These are phyloP conservation scores for Trichophaea hybrida DNA, from an alignment of 2,329 filamentous ascomycete genomes.

Conservation along the genomic window DNA sequence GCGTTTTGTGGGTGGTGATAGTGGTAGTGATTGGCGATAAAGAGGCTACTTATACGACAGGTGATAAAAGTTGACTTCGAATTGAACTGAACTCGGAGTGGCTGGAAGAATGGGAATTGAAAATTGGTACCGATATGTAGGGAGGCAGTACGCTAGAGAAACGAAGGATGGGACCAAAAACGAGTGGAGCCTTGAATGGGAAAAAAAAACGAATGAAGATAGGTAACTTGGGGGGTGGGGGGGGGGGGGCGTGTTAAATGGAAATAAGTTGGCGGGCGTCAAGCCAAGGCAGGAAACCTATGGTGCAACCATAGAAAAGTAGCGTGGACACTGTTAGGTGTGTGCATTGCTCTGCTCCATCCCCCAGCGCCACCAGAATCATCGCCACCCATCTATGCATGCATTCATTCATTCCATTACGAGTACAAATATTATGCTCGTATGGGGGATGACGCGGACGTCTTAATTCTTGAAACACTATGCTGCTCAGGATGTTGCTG, in stretches of 20 bases:
- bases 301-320: too few relatives aligned
- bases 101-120: not conserved
- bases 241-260: not conserved
- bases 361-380: too few relatives aligned
- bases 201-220: not conserved
- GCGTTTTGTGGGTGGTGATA: not conserved
- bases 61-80: not conserved
- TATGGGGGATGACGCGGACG: too few relatives aligned
- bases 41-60: not conserved
- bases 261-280: too few relatives aligned
- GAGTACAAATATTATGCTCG: too few relatives aligned
- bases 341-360: too few relatives aligned
- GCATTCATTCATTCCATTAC: too few relatives aligned
- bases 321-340: too few relatives aligned
- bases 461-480: too few relatives aligned
- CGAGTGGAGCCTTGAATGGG: not conserved
- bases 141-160: not conserved
- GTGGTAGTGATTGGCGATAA: not conserved
- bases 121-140: not conserved
- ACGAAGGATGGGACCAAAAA: not conserved
- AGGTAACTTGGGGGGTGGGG: not conserved
- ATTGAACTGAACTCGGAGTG: not conserved
- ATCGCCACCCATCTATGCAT: too few relatives aligned
- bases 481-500: too few relatives aligned
- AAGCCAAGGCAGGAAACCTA: too few relatives aligned